phyloP scores from a whole-genome alignment of 345 rosid species.

The Corymbia maculata region DNA sequence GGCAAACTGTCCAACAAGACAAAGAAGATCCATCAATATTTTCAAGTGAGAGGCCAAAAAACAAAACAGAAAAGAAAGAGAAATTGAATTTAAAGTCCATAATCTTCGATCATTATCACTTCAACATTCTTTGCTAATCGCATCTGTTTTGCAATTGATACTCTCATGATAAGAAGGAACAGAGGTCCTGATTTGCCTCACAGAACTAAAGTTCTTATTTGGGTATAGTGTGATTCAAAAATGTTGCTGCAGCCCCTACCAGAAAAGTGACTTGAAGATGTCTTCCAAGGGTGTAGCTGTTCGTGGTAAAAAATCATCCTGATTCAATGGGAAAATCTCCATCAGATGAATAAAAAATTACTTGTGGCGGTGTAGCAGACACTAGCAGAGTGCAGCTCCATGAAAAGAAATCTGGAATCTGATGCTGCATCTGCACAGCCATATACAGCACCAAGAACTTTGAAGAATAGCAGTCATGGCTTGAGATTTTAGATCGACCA shows the following conservation, averaged over 20 bases:
- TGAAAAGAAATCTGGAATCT: neutral
- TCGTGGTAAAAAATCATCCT: slow-evolving; percentile 97
- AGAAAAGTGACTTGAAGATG: slow-evolving; percentile 97
- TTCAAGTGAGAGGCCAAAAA: neutral
- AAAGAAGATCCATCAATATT: neutral
- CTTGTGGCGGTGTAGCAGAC: neutral
- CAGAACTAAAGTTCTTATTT: neutral
- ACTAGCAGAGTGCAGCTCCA: neutral
- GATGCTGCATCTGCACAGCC: neutral
- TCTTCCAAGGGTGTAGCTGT: slow-evolving; percentile 96
- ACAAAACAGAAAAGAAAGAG: neutral
- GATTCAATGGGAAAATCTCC: slow-evolving; percentile 2
- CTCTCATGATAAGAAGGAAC: neutral
- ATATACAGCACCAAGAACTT: neutral
- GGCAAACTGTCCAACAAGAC: slow-evolving; percentile 57
- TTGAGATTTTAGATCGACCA: neutral
- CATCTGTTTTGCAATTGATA: neutral
- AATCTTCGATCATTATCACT: neutral
- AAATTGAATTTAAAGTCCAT: neutral
- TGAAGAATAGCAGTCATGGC: neutral
- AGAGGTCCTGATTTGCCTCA: neutral
- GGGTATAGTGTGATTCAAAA: neutral
- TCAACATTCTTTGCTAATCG: neutral
- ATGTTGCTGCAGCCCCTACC: slow-evolving; percentile 26
- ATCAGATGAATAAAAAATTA: neutral